These are phyloP conservation scores for Pyrenochaeta sp. DNA, from an alignment of 2,329 filamentous ascomycete species.

Conservation along the genomic window DNA sequence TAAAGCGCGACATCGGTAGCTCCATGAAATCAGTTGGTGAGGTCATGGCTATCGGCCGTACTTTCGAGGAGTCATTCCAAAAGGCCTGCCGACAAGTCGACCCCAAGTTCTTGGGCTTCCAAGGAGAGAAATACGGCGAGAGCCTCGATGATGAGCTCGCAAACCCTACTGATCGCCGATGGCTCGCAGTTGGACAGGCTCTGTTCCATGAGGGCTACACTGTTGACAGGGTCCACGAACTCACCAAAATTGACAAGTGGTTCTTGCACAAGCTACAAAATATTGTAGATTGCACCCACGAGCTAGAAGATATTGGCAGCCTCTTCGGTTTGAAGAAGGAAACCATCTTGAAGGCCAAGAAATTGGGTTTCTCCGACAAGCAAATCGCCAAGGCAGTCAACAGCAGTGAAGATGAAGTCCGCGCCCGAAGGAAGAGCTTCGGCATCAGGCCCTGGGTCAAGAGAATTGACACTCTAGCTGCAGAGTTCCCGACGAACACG, in stretches of 20 bases:
- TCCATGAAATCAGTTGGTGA: constrained; percentile 99
- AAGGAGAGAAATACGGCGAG: constrained; percentile 87
- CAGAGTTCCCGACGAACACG: constrained; percentile 73
- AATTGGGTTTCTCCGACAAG: constrained; percentile 95
- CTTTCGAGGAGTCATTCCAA: constrained; percentile 98
- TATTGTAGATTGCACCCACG: constrained; percentile 87
- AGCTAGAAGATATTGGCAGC: constrained; percentile 83
- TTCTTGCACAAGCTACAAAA: constrained; percentile 99
- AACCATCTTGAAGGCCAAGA: constrained; percentile 89
- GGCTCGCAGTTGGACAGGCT: constrained; percentile 96
- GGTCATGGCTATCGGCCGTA: constrained; percentile 98
- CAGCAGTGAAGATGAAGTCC: constrained; percentile 87
- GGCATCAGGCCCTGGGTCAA: constrained; percentile 96
- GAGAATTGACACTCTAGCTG: constrained; percentile 96
- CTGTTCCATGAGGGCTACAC: constrained; percentile 97
- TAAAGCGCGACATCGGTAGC: constrained; percentile 95
- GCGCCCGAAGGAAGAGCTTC: constrained; percentile 82
- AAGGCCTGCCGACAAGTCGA: constrained; percentile 98
- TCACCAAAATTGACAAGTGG: constrained; percentile 99
- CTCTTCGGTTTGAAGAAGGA: constrained; percentile 88
- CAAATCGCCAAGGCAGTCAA: constrained; percentile 90
- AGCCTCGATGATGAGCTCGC: constrained; percentile 87
- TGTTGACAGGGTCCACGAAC: constrained; percentile 87
- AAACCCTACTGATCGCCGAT: constrained; percentile 94
- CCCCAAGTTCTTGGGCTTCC: constrained; percentile 88